Evolutionary conservation across 2,329 filamentous ascomycete species (phyloP), one percentile per base, ranked within the genome.

Genomic region (Leptosphaerulina australis): DNA sequence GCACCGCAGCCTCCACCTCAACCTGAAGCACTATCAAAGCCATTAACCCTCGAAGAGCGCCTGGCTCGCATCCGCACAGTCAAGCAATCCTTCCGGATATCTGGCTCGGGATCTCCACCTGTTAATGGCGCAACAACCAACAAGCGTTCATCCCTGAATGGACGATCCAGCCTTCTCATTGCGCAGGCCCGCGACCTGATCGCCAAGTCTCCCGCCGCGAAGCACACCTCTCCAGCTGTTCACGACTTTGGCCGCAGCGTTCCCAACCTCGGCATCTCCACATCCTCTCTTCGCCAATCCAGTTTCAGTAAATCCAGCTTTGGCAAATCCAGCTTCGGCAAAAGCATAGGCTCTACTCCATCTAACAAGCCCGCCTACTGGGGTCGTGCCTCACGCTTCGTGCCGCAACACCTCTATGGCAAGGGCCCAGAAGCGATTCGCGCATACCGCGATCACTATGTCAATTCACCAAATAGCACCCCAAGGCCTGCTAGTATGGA

Each of bases 341-440:
- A 44, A 17, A 47, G 50, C 8, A 52, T 52, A 2, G 52, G 55
- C 24, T 34, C 54, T 14, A 12, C 25, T 6, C 47, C 50, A 5
- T 46, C 48, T 25, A 44, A 61, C 24, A 56, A 56, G 6, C 64
- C 69, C 9, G 67, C 69, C 15, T 73, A 70, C 47, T 67, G 64
- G 59, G 47, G 30, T 20, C 70, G 70, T 7, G 44, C 53, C 8
- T 67, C 62, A 37, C 66, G 67, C n/a, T 73, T 73, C 20, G 69
- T 73, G 1, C 69, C 69, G 6, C 56, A 60, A 9, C 65, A 72
- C 35, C 59, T 71, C 6, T 73, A 72, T 26, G 70, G 70, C 6
- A 63, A 70, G 39, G 68, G 69, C 3, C 46, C 58, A 0, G 66
- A 69, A 14, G 69, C 68, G 0, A 56, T 70, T n/a, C 59, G 55